A percentile compares a stretch with the other conserved stretches of the same genome.
Evolutionary conservation across 2,329 filamentous ascomycete genomes (phyloP).

Genomic region (Penicillium sp.): DNA sequence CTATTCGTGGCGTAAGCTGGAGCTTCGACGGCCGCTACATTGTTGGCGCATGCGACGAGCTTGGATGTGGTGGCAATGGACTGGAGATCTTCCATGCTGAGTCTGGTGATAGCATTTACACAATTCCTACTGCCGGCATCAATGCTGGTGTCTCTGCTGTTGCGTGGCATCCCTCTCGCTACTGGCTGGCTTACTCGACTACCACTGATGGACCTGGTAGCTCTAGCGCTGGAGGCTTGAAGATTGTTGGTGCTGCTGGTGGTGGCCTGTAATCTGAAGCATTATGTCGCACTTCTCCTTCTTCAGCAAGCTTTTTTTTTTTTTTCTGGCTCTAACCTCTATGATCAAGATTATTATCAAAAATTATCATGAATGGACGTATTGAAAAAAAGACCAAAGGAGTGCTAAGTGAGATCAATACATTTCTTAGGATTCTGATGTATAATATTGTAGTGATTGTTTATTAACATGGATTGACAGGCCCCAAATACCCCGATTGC

Average conservation of each 20-base stretch:
- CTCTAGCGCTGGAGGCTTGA: slow-evolving; percentile 44
- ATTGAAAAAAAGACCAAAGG: not conserved
- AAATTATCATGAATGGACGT: slow-evolving; percentile 10
- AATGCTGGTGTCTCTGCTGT: slow-evolving; percentile 47
- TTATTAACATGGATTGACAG: not conserved
- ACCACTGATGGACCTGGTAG: slow-evolving; percentile 44
- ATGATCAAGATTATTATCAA: not conserved
- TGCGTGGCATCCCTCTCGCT: slow-evolving; percentile 52
- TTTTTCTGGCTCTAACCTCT: not conserved
- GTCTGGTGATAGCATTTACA: slow-evolving; percentile 50
- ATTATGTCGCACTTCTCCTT: not conserved
- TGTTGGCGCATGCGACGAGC: slow-evolving; percentile 50
- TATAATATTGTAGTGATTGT: not conserved
- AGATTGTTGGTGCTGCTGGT: slow-evolving; percentile 50
- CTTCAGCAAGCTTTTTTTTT: not conserved
- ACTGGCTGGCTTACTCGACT: slow-evolving; percentile 51
- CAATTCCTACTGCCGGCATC: slow-evolving; percentile 41
- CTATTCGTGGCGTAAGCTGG: slow-evolving; percentile 50
- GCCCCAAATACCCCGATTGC: not conserved
- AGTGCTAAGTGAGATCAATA: not conserved
- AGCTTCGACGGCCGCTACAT: slow-evolving; percentile 53
- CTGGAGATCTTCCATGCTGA: slow-evolving; percentile 54
- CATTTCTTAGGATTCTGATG: not conserved
- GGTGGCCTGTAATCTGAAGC: slow-evolving; percentile 33
- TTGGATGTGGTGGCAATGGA: slow-evolving; percentile 43